phyloP scores from a whole-genome alignment of 495 filamentous ascomycete genomes.

The Pseudomonodictys pantanalensis region DNA sequence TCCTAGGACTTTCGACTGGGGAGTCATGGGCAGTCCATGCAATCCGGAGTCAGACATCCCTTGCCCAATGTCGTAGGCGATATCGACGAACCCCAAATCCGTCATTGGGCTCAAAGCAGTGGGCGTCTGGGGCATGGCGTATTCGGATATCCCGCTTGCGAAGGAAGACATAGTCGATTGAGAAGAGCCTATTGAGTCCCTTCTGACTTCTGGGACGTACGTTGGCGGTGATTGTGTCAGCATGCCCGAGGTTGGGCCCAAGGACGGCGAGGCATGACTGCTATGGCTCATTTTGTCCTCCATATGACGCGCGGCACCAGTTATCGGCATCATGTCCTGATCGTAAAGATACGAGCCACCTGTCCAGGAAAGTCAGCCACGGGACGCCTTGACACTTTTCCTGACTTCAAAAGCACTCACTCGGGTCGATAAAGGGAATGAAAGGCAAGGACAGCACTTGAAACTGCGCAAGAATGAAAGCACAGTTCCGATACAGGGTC shows the following conservation, averaged over 20 bases:
- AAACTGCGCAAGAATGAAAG: no score
- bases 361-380: no score
- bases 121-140: slow-evolving; percentile 6
- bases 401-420: no score
- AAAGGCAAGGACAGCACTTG: no score
- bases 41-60: background rate
- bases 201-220: slow-evolving; percentile 8
- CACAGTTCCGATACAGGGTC: no score
- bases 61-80: background rate
- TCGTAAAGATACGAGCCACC: no score
- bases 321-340: no score
- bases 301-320: no score
- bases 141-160: background rate
- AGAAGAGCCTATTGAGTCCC: slow-evolving; percentile 9
- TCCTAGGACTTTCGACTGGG: background rate
- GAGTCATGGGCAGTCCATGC: background rate
- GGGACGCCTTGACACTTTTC: no score
- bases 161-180: slow-evolving; percentile 5
- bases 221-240: slow-evolving; percentile 3
- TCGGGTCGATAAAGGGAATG: no score
- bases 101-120: background rate
- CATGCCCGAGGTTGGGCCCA: background rate
- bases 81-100: background rate
- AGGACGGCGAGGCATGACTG: background rate
- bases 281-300: no score